Evolutionary conservation across 306 rosid species (phyloP).

Genomic region (Glycine tomentella): DNA sequence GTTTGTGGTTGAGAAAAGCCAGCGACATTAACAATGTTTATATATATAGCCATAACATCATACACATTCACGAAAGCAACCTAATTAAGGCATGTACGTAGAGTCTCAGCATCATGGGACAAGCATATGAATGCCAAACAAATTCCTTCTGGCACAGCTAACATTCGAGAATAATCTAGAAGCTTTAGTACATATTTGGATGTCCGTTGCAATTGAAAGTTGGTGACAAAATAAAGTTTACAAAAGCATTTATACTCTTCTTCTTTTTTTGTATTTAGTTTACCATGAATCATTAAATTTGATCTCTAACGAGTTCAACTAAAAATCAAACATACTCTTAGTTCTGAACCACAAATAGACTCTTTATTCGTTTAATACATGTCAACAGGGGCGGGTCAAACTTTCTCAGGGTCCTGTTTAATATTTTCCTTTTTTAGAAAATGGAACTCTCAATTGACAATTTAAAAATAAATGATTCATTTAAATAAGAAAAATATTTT

Average conservation of each 20-base stretch:
- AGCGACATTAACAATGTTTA: conserved; percentile 5
- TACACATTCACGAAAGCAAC: background rate
- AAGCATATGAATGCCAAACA: background rate
- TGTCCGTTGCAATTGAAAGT: too few relatives aligned
- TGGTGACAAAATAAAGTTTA: too few relatives aligned
- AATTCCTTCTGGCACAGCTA: background rate
- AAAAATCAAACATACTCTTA: background rate
- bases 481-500: too few relatives aligned
- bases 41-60: background rate
- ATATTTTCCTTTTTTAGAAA: too few relatives aligned
- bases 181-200: background rate
- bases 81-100: background rate
- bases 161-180: background rate
- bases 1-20: background rate
- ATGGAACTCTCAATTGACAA: too few relatives aligned
- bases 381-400: too few relatives aligned
- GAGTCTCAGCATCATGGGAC: background rate
- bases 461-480: too few relatives aligned
- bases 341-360: background rate
- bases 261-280: too few relatives aligned
- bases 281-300: too few relatives aligned
- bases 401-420: too few relatives aligned
- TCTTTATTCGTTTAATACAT: background rate
- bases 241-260: too few relatives aligned
- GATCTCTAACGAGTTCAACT: too few relatives aligned